phyloP scores from a whole-genome alignment of 768 basidiomycete genomes.

The Agrocybe praecox region DNA sequence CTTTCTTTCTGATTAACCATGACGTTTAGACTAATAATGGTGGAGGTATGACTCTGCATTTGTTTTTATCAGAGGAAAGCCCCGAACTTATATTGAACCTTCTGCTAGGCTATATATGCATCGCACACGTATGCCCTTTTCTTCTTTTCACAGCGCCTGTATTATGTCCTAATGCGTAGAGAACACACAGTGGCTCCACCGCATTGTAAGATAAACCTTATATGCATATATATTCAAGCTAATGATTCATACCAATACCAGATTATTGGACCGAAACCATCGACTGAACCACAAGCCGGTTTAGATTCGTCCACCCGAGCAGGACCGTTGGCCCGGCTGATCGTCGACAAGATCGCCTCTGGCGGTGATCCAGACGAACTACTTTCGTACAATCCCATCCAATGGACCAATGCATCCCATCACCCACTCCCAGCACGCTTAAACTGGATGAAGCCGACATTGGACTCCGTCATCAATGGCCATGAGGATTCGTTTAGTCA shows the following conservation, averaged over 20 bases:
- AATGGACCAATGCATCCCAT: slow-evolving; percentile 51
- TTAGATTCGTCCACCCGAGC: slow-evolving; percentile 52
- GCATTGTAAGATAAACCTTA: slow-evolving; percentile 37
- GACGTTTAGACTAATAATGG: slow-evolving; percentile 47
- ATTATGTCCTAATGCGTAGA: background rate
- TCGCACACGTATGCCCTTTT: slow-evolving; percentile 49
- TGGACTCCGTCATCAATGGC: slow-evolving; percentile 47
- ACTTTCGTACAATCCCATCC: slow-evolving; percentile 50
- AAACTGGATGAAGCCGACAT: slow-evolving; percentile 50
- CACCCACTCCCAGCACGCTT: slow-evolving; percentile 37
- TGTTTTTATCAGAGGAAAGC: background rate
- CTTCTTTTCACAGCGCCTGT: too few species aligned
- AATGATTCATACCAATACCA: too few species aligned
- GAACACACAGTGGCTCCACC: slow-evolving; percentile 42
- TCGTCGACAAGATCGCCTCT: slow-evolving; percentile 45
- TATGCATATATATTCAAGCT: too few species aligned
- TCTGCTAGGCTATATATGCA: slow-evolving; percentile 51
- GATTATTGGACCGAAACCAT: slow-evolving; percentile 54
- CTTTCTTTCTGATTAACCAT: too few species aligned
- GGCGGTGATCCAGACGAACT: slow-evolving; percentile 46
- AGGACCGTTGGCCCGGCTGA: slow-evolving; percentile 49
- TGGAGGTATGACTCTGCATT: slow-evolving; percentile 37
- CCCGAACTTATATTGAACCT: background rate
- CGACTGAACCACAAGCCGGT: slow-evolving; percentile 56
- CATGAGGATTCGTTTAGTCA: slow-evolving; percentile 52